Evolutionary conservation across 306 rosid species (phyloP), one percentile per base, ranked within the genome.

Genomic region (Pyrus betulifolia): DNA sequence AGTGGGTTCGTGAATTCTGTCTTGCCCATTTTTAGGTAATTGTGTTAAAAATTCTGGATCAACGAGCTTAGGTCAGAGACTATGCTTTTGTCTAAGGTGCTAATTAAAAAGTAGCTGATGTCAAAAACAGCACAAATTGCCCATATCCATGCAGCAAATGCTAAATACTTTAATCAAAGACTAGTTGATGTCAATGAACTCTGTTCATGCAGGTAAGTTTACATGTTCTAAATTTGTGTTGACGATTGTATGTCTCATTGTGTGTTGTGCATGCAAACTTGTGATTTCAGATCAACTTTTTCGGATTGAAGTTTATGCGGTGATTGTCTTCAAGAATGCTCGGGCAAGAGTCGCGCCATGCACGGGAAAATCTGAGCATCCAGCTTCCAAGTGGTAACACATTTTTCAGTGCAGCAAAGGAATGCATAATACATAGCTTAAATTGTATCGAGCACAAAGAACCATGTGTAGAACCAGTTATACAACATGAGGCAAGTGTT

Each of bases 141-240:
- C 38, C 45, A 11, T 65, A 38, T 58, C 22, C 11, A 9, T 1
- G 11, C 6, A 28, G 35, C 30, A 11, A 57, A 22, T 25, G 77
- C 23, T n/a, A n/a, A 63, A 5, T 55, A 46, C 46, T 68, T 42
- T 72, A 69, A 69, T 63, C 68, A 19, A 52, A 23, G 51, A 68
- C 54, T 23, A 31, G 58, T 33, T 25, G 40, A 4, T 10, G 2
- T 54, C 62, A 18, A 18, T 8, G 46, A 23, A 19, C 15, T 9
- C 19, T 65, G 69, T 65, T 33, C 25, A 35, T 65, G 21, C 23
- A 65, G 35, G 35, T 33, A 33, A 5, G 21, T 51, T 4, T 63
- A 63, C 68, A 6, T 22, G 69, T 51, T 58, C 81, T 80, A 69
- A 71, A 72, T 65, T 80, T 44, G 13, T 74, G 77, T 72, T 33